Evolutionary conservation across 2,329 filamentous ascomycete species (phyloP).

Genomic region (Fusarium mangiferae): DNA sequence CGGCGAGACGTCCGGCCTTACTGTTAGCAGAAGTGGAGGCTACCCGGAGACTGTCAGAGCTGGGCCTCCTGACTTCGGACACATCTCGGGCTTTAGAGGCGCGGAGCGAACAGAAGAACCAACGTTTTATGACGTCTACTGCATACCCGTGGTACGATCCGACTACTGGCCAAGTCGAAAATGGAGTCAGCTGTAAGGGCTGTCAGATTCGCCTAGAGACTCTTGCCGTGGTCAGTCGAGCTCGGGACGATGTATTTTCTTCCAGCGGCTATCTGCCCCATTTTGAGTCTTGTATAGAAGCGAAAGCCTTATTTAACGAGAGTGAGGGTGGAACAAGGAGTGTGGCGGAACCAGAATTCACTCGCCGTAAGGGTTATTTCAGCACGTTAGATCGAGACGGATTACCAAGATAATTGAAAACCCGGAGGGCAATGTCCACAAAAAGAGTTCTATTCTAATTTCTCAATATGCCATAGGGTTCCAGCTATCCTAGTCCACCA

Average conservation of each 20-base stretch:
- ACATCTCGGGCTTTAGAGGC: fast-evolving
- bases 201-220: not conserved
- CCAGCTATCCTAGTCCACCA: no score
- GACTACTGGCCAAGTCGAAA: fast-evolving
- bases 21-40: not conserved
- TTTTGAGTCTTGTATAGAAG: not conserved
- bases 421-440: no score
- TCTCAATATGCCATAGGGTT: no score
- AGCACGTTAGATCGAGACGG: not conserved
- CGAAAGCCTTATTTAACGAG: fast-evolving
- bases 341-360: not conserved
- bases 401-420: not conserved
- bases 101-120: not conserved
- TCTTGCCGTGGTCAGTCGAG: fast-evolving
- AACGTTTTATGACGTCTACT: not conserved
- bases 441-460: no score
- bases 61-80: not conserved
- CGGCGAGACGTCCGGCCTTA: not conserved
- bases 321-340: not conserved
- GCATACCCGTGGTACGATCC: not conserved
- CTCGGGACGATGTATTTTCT: not conserved
- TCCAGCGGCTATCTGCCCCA: not conserved
- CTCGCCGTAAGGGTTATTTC: not conserved
- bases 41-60: not conserved
- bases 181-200: not conserved